These are phyloP conservation scores for Patellifolia procumbens DNA, from an alignment of 179 eudicot species.

Conservation along the genomic window DNA sequence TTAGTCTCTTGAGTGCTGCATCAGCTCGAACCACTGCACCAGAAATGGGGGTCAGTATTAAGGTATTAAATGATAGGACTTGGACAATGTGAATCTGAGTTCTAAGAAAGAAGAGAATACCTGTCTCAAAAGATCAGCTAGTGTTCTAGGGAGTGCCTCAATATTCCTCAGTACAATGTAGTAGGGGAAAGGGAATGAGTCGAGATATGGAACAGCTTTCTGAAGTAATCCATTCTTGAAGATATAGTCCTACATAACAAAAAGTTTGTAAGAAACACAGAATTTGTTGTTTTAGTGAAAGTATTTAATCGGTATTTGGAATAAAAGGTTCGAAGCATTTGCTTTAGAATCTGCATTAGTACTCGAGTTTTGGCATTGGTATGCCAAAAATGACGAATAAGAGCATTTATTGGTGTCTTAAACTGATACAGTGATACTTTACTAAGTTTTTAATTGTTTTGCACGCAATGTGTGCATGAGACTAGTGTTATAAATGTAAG, in stretches of 20 bases:
- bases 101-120: slow-evolving; percentile 33
- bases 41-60: neutral
- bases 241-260: slow-evolving; percentile 16
- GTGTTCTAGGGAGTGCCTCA: slow-evolving; percentile 91
- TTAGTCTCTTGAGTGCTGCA: slow-evolving; percentile 68
- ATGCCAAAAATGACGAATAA: too few relatives aligned
- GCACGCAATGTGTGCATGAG: too few relatives aligned
- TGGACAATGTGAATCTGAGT: neutral
- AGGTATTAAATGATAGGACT: neutral
- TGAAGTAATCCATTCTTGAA: slow-evolving; percentile 58
- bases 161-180: slow-evolving; percentile 83
- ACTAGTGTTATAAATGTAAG: neutral
- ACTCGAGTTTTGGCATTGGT: too few relatives aligned
- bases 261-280: neutral
- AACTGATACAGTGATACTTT: too few relatives aligned
- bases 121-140: slow-evolving; percentile 94
- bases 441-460: too few relatives aligned
- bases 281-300: neutral
- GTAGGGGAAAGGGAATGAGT: slow-evolving; percentile 94
- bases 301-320: too few relatives aligned
- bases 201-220: slow-evolving; percentile 54
- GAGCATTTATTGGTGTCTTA: too few relatives aligned
- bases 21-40: slow-evolving; percentile 95
- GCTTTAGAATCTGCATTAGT: too few relatives aligned
- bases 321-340: too few relatives aligned